A percentile compares a stretch with the other conserved stretches of the same genome.
phyloP scores from a whole-genome alignment of 139 green algal species.

The Chlamydomonas schloesseri region DNA sequence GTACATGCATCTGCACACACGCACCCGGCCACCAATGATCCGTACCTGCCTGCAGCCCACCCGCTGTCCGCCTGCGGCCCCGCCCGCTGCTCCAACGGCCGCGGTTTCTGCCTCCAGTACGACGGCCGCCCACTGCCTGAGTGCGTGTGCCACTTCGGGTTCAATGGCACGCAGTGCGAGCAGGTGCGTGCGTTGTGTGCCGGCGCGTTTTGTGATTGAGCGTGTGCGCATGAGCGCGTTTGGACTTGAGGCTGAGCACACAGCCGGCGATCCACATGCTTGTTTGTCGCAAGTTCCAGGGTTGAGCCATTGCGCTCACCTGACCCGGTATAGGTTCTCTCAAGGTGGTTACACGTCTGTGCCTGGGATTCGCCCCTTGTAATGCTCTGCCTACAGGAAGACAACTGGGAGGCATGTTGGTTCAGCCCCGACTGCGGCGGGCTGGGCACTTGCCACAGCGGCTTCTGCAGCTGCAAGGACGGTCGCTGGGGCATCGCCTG shows the following conservation, averaged over 20 bases:
- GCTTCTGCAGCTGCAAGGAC: constrained; percentile 35
- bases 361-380: too few species aligned
- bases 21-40: too few species aligned
- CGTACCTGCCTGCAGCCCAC: too few species aligned
- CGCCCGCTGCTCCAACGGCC: background rate
- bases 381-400: background rate
- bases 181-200: background rate
- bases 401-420: background rate
- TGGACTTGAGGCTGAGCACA: too few species aligned
- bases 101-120: background rate
- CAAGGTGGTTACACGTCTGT: too few species aligned
- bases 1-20: too few species aligned
- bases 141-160: constrained; percentile 25
- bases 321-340: too few species aligned
- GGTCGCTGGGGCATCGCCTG: constrained; percentile 33
- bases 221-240: too few species aligned
- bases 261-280: too few species aligned
- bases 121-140: background rate
- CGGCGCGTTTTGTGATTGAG: too few species aligned
- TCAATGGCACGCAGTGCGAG: background rate
- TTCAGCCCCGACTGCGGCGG: constrained; percentile 15
- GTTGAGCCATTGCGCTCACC: too few species aligned
- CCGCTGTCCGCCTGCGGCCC: background rate
- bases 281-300: too few species aligned
- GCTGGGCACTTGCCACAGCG: constrained; percentile 3